Base-by-base conservation (phyloP, 257 asterid genomes). In the Penstemon barbatus region DNA sequence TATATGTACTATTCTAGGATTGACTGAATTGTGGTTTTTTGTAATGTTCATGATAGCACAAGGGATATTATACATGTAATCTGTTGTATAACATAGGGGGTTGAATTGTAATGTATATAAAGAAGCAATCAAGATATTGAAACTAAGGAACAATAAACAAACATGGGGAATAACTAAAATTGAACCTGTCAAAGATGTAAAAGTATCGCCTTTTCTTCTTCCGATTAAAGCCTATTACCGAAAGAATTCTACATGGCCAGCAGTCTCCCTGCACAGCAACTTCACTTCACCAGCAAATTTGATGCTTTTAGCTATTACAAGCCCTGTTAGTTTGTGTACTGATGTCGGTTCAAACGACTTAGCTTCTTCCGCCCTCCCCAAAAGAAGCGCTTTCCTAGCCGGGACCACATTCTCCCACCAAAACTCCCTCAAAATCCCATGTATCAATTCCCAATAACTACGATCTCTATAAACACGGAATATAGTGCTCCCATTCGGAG, bases 381-480 rank as follows among this genome's bases (percentile, higher is more conserved):
- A 51, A 5, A 81, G 42, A 61, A 81, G 77, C 7, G 97, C 87
- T 73, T 91, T 93, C 65, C 92, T 76, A 5, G 99, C 98, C 3
- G 99, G 96, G 73, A 94, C 65, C 61, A 94, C 96, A 15, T 91
- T 89, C 76, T 89, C 91, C 96, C 96, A 94, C 99, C 97, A 94
- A 81, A 91, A 94, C 84, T 94, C 97, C 1, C 85, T 75, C 70
- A 91, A 77, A 54, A 90, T 57, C 69, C 87, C 89, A 40, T 75
- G 87, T 36, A 93, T 90, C 54, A 90, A 60, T 42, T 83, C 82
- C 97, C 97, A 93, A 69, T 93, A 90, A 49, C 75, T 57, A 0
- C 82, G 89, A 0, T 90, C 97, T 65, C 99, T 84, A 15, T 69
- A 49, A 5, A 90, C 88, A 7, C 96, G 96, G 53, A 93, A 90